Conservation (phyloP, 2,329 filamentous ascomycete genomes). For the Trichoderma guizhouense region DNA sequence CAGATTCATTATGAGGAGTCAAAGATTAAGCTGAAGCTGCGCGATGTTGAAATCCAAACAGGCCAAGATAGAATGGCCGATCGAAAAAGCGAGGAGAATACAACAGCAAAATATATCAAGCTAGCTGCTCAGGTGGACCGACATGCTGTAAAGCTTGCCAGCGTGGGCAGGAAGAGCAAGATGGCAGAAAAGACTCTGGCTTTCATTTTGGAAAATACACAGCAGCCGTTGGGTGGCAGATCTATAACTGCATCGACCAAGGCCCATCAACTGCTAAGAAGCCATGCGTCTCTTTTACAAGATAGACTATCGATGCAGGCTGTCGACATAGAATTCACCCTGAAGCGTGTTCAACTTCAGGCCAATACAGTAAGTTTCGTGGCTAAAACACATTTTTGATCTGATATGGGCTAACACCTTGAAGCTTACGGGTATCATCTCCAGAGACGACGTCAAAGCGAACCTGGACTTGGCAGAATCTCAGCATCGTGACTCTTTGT, state of each 20-base stretch:
- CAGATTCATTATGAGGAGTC: constrained; percentile 34
- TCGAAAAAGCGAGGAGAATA: constrained; percentile 28
- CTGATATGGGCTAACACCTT: neutral
- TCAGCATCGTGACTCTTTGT: constrained; percentile 39
- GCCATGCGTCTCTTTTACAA: constrained; percentile 30
- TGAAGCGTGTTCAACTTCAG: constrained; percentile 39
- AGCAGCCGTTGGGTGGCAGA: neutral
- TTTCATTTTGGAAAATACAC: constrained; percentile 27
- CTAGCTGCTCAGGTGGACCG: constrained; percentile 36
- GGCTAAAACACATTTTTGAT: neutral
- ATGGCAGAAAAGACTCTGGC: constrained; percentile 34
- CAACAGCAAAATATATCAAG: constrained; percentile 29
- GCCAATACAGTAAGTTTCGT: constrained; percentile 33
- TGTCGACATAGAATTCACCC: constrained; percentile 35
- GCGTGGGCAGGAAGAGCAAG: constrained; percentile 36
- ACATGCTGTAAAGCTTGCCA: constrained; percentile 36
- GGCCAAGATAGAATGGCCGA: constrained; percentile 35
- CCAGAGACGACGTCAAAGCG: constrained; percentile 36
- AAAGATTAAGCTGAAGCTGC: constrained; percentile 32
- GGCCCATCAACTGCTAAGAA: constrained; percentile 25
- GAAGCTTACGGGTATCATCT: constrained; percentile 38
- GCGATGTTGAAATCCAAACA: constrained; percentile 35
- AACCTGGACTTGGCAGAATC: constrained; percentile 31
- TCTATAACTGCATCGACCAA: neutral
- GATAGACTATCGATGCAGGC: constrained; percentile 35